Evolutionary conservation across 257 asterid species (phyloP).

Genomic region (Solanum sejunctum): DNA sequence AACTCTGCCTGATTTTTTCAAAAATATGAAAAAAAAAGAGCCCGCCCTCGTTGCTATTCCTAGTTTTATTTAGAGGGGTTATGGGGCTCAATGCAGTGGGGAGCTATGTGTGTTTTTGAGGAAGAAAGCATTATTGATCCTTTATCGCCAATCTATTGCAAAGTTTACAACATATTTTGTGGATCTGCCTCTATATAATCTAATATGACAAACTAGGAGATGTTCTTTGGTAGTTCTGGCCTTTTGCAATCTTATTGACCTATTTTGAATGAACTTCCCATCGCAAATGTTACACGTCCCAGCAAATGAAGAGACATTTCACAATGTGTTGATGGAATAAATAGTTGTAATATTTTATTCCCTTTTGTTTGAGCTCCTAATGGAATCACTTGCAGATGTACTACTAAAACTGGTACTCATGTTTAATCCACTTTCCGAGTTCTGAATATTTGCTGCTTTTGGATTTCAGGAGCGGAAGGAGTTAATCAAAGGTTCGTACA

Average conservation of each 20-base stretch:
- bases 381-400: background rate
- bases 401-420: background rate
- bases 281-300: background rate
- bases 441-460: background rate
- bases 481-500: conserved; percentile 72
- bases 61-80: background rate
- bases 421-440: background rate
- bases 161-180: background rate
- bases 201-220: background rate
- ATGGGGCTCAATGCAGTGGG: background rate
- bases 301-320: background rate
- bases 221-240: background rate
- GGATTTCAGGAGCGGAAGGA: conserved; percentile 63
- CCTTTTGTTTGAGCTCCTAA: background rate
- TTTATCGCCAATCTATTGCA: background rate
- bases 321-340: background rate
- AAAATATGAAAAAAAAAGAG: too few relatives aligned
- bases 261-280: background rate
- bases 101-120: background rate
- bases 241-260: background rate
- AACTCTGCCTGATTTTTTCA: too few relatives aligned
- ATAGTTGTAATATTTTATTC: background rate
- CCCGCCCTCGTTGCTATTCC: too few relatives aligned
- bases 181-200: background rate
- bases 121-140: background rate